Evolutionary conservation across 495 filamentous ascomycete species (phyloP), one percentile per base, ranked within the genome.

Genomic region (Hapsidospora chrysogenum): DNA sequence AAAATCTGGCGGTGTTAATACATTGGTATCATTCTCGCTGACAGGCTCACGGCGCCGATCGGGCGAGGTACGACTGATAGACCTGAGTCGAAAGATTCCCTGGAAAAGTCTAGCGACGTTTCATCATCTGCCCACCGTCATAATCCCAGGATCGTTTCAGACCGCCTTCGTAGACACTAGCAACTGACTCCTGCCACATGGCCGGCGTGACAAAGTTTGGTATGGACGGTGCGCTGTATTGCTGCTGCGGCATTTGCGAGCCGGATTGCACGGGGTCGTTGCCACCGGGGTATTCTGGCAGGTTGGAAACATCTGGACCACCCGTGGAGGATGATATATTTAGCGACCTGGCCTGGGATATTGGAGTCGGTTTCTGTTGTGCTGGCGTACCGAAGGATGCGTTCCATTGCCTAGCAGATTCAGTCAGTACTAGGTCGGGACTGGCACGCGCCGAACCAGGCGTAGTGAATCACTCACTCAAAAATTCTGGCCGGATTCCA

Each of bases 181-280:
- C 86, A 44, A 97, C 86, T 29, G 76, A 84, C 46, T 93, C 81
- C 53, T 93, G 86, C 89, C 89, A 97, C 72, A 94, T 92, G 40
- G 78, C 78, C 9, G 89, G 84, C 9, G 83, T 92, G 38, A 97
- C 82, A 42, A 92, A 77, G 11, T 74, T 65, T 42, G 61, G 57
- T 14, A 60, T 52, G 6, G 64, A 68, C 11, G 70, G 59, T 9
- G 64, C 53, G 21, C 62, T 61, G 38, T 74, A 72, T 31, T 72
- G 63, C 17, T 65, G 62, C 17, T 69, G 64, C 5, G 66, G 56
- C 14, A 77, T 50, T 14, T 36, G 33, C 18, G 51, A 61, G 38
- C 49, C 68, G 3, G 68, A 56, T 7, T 70, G 71, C 15, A 69
- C 56, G 25, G 67, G 47, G 17, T 57, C 60, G 36, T 64, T 52